These are phyloP conservation scores for Alloteropsis semialata DNA, from an alignment of 176 grass and related monocot species.

Conservation along the genomic window DNA sequence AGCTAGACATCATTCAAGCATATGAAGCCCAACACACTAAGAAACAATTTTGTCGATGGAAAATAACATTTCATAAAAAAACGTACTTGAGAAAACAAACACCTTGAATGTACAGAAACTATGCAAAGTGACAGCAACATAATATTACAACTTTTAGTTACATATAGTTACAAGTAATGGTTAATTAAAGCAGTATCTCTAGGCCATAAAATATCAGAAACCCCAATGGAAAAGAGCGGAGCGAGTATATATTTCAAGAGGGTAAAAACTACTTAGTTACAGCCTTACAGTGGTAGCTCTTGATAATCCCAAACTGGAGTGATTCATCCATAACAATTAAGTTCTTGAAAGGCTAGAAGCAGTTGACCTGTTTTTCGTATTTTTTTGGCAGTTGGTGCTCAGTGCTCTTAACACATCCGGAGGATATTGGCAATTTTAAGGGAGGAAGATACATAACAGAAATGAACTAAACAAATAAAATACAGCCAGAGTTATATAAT, in stretches of 20 bases:
- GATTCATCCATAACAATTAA: neutral
- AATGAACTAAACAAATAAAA: neutral
- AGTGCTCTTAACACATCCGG: neutral
- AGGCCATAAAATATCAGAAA: neutral
- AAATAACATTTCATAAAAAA: neutral
- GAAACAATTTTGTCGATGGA: constrained; percentile 2
- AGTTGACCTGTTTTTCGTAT: neutral
- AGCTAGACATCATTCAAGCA: neutral
- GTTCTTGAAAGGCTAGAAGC: neutral
- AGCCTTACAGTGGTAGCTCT: neutral
- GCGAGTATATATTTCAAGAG: neutral
- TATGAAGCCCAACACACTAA: neutral
- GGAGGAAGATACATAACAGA: neutral
- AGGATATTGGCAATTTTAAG: neutral
- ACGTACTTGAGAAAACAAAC: neutral
- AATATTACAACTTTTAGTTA: neutral
- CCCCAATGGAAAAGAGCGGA: neutral
- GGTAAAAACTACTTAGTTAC: neutral
- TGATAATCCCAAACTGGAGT: neutral
- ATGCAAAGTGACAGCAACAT: neutral
- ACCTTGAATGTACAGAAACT: neutral
- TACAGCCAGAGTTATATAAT: too few relatives aligned
- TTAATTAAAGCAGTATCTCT: neutral
- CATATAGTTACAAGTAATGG: neutral
- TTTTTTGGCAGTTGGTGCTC: neutral